These are phyloP conservation scores for Houttuynia cordata DNA, from an alignment of 164 flowering plant genomes.

Conservation along the genomic window DNA sequence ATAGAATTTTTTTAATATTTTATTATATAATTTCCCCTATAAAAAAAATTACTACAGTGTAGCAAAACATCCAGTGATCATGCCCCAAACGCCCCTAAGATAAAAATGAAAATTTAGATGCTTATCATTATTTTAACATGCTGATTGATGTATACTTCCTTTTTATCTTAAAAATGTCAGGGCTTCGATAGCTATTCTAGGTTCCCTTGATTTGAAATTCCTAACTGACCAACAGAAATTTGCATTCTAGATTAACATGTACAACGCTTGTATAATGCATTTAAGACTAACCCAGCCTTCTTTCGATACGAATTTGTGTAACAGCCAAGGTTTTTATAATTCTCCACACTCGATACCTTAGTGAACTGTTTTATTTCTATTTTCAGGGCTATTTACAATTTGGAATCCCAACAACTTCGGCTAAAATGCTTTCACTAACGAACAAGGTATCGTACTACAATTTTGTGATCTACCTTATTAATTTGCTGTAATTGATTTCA, in stretches of 20 bases:
- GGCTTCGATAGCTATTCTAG: conserved; percentile 45
- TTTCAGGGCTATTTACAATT: conserved; percentile 72
- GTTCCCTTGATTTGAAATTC: conserved; percentile 50
- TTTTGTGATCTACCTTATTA: background rate
- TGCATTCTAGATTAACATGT: conserved; percentile 98
- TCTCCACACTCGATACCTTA: background rate
- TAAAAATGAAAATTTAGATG: background rate
- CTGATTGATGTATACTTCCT: background rate
- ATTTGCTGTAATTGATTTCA: background rate
- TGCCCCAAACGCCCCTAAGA: too few species aligned
- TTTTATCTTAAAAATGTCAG: conserved; percentile 18
- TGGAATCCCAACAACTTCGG: conserved; percentile 66
- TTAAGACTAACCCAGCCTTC: conserved; percentile 23
- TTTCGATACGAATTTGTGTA: background rate
- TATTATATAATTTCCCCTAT: too few species aligned
- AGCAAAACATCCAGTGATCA: too few species aligned
- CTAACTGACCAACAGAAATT: conserved; percentile 65
- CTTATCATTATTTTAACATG: background rate
- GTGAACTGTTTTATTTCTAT: background rate
- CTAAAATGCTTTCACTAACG: conserved; percentile 40
- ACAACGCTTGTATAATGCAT: conserved; percentile 97
- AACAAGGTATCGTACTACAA: conserved; percentile 44
- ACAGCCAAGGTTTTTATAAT: background rate
- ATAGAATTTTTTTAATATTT: too few species aligned
- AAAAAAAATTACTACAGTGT: too few species aligned